Percentiles rank a stretch among this genome's conserved stretches.
These are phyloP conservation scores for Ocimum tenuiflorum DNA, from an alignment of 257 asterid species.

Conservation along the genomic window DNA sequence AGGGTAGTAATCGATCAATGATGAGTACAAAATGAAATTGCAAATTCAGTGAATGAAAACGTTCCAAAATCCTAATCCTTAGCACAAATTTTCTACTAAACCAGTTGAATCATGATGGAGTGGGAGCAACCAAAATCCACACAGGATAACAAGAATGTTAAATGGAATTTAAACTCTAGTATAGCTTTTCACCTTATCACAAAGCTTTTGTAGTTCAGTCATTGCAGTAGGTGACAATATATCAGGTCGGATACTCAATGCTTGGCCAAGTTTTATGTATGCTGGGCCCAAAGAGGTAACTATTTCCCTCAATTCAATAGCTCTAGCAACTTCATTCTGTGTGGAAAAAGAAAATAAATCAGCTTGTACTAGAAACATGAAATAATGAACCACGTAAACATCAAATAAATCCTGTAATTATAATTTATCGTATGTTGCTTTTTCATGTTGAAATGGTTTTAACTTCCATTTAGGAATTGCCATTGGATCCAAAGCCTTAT, in stretches of 20 bases:
- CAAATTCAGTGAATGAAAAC: neutral
- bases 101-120: neutral
- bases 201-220: constrained; percentile 94
- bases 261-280: constrained; percentile 97
- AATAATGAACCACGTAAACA: neutral
- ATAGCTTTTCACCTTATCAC: constrained; percentile 76
- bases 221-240: constrained; percentile 87
- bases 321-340: constrained; percentile 95
- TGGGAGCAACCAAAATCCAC: no score
- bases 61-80: neutral
- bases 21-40: neutral
- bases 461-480: neutral
- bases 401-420: neutral
- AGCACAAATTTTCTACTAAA: neutral
- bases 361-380: neutral
- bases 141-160: neutral
- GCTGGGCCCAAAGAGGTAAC: constrained; percentile 99
- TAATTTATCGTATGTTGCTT: neutral
- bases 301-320: constrained; percentile 92
- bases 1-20: neutral
- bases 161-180: constrained; percentile 7
- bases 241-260: constrained; percentile 96
- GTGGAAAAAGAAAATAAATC: constrained; percentile 13
- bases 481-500: neutral
- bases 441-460: neutral